Evolutionary conservation across 2,329 filamentous ascomycete genomes (phyloP), one percentile per base, ranked within the genome.

Genomic region (Sclerotinia borealis): DNA sequence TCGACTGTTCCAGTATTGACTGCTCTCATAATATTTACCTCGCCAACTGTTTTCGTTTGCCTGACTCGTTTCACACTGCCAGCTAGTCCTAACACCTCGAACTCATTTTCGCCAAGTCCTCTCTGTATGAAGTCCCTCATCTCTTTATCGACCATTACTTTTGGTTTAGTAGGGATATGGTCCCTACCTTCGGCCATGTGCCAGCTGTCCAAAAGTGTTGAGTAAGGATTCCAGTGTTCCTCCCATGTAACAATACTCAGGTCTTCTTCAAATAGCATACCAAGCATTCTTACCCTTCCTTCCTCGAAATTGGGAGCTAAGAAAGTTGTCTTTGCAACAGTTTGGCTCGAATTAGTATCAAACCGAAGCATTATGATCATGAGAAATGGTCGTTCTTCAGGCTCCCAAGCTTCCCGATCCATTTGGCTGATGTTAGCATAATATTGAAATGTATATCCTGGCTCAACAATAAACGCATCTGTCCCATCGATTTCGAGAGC

Each of bases 331-430:
- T 80, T 83, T 3, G 84, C 83, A 3, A 75, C 75, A 36, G 84
- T 69, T 0, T 72, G 66, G 7, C 80, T 81, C 9, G 75, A 72
- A 1, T 71, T 68, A 0, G 71, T 66, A n/a, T 73, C 71, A 39
- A 75, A 67, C 2, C 69, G 7, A 0, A 85, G 85, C 41, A 81
- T 75, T 13, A 88, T 77, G 22, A 87, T 69, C 83, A 88, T 86
- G 27, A 88, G 72, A 64, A 88, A 86, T 0, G 85, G 85, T 1
- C 84, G 79, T 69, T 87, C 84, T 68, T 87, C 84, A 0, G 84
- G 84, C 76, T 87, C 85, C 84, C 84, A 87, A 0, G 81, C 80
- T 66, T 88, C 84, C 85, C 85, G 87, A 65, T 87, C 81, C 0
- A 71, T 72, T 69, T 87, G 85, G 0, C 82, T 85, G 48, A 84